These are phyloP conservation scores for Neonectria punicea DNA, from an alignment of 2,329 filamentous ascomycete species.

Conservation along the genomic window DNA sequence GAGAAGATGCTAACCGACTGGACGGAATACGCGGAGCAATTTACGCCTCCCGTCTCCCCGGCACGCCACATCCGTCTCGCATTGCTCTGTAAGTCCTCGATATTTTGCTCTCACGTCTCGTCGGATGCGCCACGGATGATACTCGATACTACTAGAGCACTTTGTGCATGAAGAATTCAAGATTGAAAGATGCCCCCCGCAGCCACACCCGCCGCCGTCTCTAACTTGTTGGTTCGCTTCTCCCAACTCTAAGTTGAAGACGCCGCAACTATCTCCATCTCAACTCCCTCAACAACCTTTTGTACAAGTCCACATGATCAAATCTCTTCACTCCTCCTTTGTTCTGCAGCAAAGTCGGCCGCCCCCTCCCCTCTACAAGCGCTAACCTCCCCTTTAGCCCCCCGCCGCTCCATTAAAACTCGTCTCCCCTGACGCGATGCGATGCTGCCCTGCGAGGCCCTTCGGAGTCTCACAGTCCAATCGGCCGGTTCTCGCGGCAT, in stretches of 20 bases:
- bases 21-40: neutral
- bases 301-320: too few relatives aligned
- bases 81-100: too few relatives aligned
- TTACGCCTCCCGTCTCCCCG: neutral
- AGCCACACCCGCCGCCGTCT: constrained; percentile 8
- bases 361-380: neutral
- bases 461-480: constrained; percentile 1
- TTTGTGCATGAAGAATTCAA: neutral
- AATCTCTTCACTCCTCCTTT: neutral
- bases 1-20: neutral
- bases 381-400: constrained; percentile 2
- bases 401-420: neutral
- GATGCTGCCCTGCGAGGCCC: neutral
- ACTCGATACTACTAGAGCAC: too few relatives aligned
- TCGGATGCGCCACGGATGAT: neutral
- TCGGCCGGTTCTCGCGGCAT: constrained; percentile 15
- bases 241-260: neutral
- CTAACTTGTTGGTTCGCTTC: neutral
- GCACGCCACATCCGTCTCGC: neutral
- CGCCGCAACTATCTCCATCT: neutral
- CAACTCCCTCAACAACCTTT: too few relatives aligned
- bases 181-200: neutral
- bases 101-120: neutral
- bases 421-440: neutral
- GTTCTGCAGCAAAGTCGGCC: neutral